Conservation (phyloP, 1,284 basidiomycete species). For the Fistulinella cinereoalba region DNA sequence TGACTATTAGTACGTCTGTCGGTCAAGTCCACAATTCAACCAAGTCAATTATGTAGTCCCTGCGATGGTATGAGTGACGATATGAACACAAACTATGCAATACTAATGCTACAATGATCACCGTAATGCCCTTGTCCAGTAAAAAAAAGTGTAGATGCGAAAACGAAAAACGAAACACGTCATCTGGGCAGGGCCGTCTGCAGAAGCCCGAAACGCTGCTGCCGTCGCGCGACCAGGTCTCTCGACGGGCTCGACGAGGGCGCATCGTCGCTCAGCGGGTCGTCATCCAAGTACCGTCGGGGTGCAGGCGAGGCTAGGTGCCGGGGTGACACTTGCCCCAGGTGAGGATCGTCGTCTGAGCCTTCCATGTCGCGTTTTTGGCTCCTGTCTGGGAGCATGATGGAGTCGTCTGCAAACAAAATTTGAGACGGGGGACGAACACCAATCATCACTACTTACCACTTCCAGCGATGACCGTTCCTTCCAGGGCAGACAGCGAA, state of each 20-base stretch:
- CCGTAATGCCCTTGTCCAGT: slow-evolving; percentile 11
- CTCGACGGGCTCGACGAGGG: slow-evolving; percentile 44
- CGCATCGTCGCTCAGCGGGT: slow-evolving; percentile 45
- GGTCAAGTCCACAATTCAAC: too few species aligned
- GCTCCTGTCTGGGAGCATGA: slow-evolving; percentile 32
- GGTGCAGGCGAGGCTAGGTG: slow-evolving; percentile 60
- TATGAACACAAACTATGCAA: slow-evolving; percentile 26
- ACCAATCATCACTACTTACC: slow-evolving; percentile 34
- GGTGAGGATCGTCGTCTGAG: slow-evolving; percentile 60
- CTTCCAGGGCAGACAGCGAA: slow-evolving; percentile 32
- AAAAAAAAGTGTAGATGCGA: slow-evolving; percentile 24
- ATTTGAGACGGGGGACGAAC: slow-evolving; percentile 9
- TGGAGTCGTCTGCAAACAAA: slow-evolving; percentile 41
- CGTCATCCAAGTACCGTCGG: slow-evolving; percentile 39
- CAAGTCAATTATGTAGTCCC: too few species aligned
- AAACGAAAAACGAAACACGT: slow-evolving; percentile 12
- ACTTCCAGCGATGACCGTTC: slow-evolving; percentile 40
- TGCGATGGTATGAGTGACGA: too few species aligned
- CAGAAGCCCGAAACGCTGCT: slow-evolving; percentile 27
- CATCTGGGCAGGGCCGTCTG: slow-evolving; percentile 12
- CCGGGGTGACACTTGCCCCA: slow-evolving; percentile 66
- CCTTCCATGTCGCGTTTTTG: slow-evolving; percentile 10
- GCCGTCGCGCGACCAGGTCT: slow-evolving; percentile 36
- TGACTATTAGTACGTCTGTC: too few species aligned
- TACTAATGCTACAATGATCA: slow-evolving; percentile 27